These are phyloP conservation scores for Jaltomata sinuosa DNA, from an alignment of 257 asterid species.

Conservation along the genomic window DNA sequence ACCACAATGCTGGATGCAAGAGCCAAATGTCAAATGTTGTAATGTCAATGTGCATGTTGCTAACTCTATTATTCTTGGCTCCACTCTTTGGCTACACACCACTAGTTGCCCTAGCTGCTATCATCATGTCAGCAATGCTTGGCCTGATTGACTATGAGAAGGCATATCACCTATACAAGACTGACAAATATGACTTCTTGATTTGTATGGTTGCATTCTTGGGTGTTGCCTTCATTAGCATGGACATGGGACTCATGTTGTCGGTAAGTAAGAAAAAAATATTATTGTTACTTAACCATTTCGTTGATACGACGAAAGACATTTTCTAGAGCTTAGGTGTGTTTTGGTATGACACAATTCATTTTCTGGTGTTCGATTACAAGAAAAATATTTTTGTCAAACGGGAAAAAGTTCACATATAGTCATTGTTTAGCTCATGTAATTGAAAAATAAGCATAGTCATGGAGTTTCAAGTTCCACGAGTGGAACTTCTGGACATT, in stretches of 20 bases:
- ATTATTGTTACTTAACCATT: neutral
- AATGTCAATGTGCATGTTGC: conserved; percentile 52
- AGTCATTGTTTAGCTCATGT: too few relatives aligned
- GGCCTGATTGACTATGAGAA: conserved; percentile 67
- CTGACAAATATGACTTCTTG: conserved; percentile 72
- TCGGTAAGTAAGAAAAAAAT: conserved; percentile 32
- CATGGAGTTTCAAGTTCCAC: too few relatives aligned
- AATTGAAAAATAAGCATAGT: too few relatives aligned
- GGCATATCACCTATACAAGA: conserved; percentile 55
- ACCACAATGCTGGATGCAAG: conserved; percentile 74
- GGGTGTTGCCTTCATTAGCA: conserved; percentile 81
- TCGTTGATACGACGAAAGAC: too few relatives aligned
- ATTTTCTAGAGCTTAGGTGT: too few relatives aligned
- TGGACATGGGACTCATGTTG: conserved; percentile 77
- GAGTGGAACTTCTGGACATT: too few relatives aligned
- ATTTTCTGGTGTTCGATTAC: too few relatives aligned
- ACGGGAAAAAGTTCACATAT: too few relatives aligned
- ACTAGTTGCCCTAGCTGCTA: conserved; percentile 74
- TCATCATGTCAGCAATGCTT: conserved; percentile 83
- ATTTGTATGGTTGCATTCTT: conserved; percentile 72
- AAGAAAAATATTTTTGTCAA: too few relatives aligned
- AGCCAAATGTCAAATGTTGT: conserved; percentile 63
- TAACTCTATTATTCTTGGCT: conserved; percentile 71
- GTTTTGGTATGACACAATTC: too few relatives aligned
- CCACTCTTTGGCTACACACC: conserved; percentile 83